A percentile compares a stretch with the other conserved stretches of the same genome.
Evolutionary conservation across 495 filamentous ascomycete species (phyloP).

Genomic region (Jackrogersella minutella): DNA sequence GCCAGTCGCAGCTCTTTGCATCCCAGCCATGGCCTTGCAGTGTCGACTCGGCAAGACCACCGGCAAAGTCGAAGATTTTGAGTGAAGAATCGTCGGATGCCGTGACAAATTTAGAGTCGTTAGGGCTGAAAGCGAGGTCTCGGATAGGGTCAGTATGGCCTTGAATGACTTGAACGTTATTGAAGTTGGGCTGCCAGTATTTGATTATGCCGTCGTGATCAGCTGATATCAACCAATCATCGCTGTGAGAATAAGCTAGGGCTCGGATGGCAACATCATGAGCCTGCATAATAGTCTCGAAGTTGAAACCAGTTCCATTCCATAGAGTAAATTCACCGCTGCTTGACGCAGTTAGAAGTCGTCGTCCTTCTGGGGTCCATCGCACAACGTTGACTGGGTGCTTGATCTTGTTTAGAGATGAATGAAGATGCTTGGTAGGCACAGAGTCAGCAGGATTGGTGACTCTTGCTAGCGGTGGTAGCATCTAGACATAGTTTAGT

Average conservation of each 20-base stretch:
- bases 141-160: slow-evolving; percentile 89
- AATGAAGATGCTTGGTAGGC: slow-evolving; percentile 88
- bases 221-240: slow-evolving; percentile 95
- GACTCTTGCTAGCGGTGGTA: slow-evolving; percentile 79
- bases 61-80: slow-evolving; percentile 97
- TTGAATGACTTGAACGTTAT: slow-evolving; percentile 94
- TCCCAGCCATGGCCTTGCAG: slow-evolving; percentile 95
- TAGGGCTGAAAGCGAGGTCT: slow-evolving; percentile 91
- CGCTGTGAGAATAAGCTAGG: slow-evolving; percentile 87
- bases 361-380: slow-evolving; percentile 95
- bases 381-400: slow-evolving; percentile 96
- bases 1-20: slow-evolving; percentile 95
- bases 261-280: slow-evolving; percentile 94
- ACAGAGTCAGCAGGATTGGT: slow-evolving; percentile 81
- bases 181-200: slow-evolving; percentile 99
- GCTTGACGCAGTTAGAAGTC: slow-evolving; percentile 89
- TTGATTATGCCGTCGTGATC: slow-evolving; percentile 96
- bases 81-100: slow-evolving; percentile 92
- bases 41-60: slow-evolving; percentile 78
- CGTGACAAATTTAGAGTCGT: slow-evolving; percentile 93
- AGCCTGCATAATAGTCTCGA: slow-evolving; percentile 98
- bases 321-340: slow-evolving; percentile 98
- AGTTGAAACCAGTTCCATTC: slow-evolving; percentile 99
- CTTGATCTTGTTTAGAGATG: slow-evolving; percentile 96
- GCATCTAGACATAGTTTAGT: slow-evolving; percentile 65